Percentiles rank a stretch among this genome's conserved stretches.
Evolutionary conservation across 2,329 filamentous ascomycete species (phyloP).

Genomic region (Proliferodiscus dingleyae): DNA sequence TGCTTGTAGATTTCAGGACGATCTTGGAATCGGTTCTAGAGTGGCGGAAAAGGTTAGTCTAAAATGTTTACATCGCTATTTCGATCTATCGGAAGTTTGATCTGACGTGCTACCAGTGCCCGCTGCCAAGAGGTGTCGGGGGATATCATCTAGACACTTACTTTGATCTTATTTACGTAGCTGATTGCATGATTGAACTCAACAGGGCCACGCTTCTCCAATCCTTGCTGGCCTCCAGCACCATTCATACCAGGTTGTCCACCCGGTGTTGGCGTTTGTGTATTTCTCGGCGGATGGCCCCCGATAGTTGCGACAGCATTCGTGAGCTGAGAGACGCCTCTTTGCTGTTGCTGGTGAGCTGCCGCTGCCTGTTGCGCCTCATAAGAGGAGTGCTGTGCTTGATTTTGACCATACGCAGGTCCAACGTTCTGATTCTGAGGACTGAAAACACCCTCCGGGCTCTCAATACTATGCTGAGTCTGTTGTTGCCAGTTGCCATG

Average conservation of each 20-base stretch:
- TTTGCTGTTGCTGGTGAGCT: conserved; percentile 58
- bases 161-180: conserved; percentile 99
- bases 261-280: conserved; percentile 55
- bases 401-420: conserved; percentile 41
- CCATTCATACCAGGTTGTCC: conserved; percentile 56
- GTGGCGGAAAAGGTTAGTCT: conserved; percentile 5
- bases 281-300: conserved; percentile 44
- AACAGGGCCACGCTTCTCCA: conserved; percentile 88
- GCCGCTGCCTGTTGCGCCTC: conserved; percentile 37
- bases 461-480: conserved; percentile 56
- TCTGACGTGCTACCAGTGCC: background rate
- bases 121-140: background rate
- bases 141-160: conserved; percentile 35
- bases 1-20: conserved; percentile 99
- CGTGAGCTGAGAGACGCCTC: conserved; percentile 60
- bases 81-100: no score
- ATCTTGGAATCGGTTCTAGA: conserved; percentile 88
- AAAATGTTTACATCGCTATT: background rate
- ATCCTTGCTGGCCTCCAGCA: conserved; percentile 52
- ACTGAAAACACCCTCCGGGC: conserved; percentile 58
- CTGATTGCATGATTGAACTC: conserved; percentile 99
- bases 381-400: conserved; percentile 35
- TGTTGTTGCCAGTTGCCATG: conserved; percentile 49
- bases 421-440: conserved; percentile 49
- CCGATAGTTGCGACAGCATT: conserved; percentile 46